Evolutionary conservation across 257 asterid species (phyloP).

Genomic region (Plantago major): DNA sequence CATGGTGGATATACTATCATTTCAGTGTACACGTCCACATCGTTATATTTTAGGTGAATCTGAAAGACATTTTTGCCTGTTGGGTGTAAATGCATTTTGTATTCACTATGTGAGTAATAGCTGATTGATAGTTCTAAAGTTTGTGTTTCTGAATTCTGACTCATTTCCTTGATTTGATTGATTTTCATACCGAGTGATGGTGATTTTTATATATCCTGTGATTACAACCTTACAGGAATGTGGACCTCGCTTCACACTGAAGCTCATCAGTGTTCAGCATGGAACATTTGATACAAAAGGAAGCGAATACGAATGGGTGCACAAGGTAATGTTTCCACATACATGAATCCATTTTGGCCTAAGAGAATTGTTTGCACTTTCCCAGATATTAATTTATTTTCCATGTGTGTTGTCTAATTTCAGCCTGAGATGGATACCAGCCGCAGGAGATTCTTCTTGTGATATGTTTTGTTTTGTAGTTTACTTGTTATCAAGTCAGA

Average conservation of each 20-base stretch:
- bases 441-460: slow-evolving; percentile 85
- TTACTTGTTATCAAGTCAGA: too few species aligned
- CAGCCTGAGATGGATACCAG: slow-evolving; percentile 97
- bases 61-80: neutral
- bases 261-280: slow-evolving; percentile 78
- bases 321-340: slow-evolving; percentile 52
- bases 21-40: neutral
- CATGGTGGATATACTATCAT: neutral
- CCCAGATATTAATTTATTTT: slow-evolving; percentile 8
- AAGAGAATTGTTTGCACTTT: neutral
- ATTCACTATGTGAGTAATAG: too few species aligned
- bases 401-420: slow-evolving; percentile 9
- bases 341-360: neutral
- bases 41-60: neutral
- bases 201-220: neutral
- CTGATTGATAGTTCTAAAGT: too few species aligned
- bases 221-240: slow-evolving; percentile 60
- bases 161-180: neutral
- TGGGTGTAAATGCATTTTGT: too few species aligned
- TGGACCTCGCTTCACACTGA: slow-evolving; percentile 89
- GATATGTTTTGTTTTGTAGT: neutral
- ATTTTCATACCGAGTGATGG: neutral
- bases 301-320: slow-evolving; percentile 97
- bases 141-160: too few species aligned
- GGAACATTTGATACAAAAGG: slow-evolving; percentile 89